A percentile compares a stretch with the other conserved stretches of the same genome.
These are phyloP conservation scores for Suhomyces emberorum DNA, from an alignment of 805 yeast genomes.

Conservation along the genomic window DNA sequence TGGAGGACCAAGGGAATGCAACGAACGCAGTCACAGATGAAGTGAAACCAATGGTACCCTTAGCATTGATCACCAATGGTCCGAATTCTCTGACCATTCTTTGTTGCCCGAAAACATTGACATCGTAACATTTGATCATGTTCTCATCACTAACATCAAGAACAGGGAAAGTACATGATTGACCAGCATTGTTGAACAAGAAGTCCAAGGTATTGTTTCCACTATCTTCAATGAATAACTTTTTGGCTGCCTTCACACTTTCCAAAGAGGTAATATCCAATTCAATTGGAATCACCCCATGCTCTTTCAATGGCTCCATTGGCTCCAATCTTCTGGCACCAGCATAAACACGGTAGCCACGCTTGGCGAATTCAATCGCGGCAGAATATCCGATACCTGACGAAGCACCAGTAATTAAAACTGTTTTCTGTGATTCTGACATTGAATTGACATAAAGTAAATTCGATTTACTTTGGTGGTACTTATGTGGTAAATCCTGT, in stretches of 20 bases:
- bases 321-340: constrained; percentile 67
- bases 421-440: constrained; percentile 30
- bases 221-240: constrained; percentile 38
- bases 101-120: constrained; percentile 70
- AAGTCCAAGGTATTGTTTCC: constrained; percentile 48
- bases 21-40: constrained; percentile 67
- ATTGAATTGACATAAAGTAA: not conserved
- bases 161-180: constrained; percentile 69
- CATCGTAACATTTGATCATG: constrained; percentile 51
- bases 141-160: constrained; percentile 59
- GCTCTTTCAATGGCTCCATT: constrained; percentile 49
- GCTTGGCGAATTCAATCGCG: constrained; percentile 46
- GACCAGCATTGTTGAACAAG: constrained; percentile 75
- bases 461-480: not conserved
- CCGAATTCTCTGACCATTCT: constrained; percentile 58
- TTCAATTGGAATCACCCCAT: constrained; percentile 44
- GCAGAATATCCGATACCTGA: constrained; percentile 54
- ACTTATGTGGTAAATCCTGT: no score
- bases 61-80: constrained; percentile 54
- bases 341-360: constrained; percentile 63
- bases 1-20: constrained; percentile 68
- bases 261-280: constrained; percentile 58
- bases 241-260: constrained; percentile 44
- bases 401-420: constrained; percentile 56
- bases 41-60: constrained; percentile 70